Evolutionary conservation across 441 rosid genomes (phyloP).

Genomic region (Pelargonium cotyledonis): DNA sequence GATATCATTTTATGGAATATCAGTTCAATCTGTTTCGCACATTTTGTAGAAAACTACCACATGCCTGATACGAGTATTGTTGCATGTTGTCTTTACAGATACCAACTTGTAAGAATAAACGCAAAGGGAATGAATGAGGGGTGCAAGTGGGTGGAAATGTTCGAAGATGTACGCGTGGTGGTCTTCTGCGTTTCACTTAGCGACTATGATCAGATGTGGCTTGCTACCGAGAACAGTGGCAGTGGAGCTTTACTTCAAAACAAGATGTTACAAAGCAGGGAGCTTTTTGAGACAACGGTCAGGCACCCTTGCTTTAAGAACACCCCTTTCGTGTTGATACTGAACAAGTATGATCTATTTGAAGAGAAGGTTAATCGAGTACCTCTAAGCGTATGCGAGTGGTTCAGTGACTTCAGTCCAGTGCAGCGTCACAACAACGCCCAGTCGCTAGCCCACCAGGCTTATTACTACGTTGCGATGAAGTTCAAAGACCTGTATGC

Average conservation of each 20-base stretch:
- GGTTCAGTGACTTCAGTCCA: constrained; percentile 88
- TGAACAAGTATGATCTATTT: constrained; percentile 92
- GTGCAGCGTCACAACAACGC: constrained; percentile 55
- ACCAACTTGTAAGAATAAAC: constrained; percentile 80
- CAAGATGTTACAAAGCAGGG: constrained; percentile 90
- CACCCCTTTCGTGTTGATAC: constrained; percentile 68
- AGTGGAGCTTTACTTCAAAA: constrained; percentile 55
- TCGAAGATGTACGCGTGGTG: constrained; percentile 82
- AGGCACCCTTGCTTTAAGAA: constrained; percentile 89
- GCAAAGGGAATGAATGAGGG: constrained; percentile 94
- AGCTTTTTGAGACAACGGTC: constrained; percentile 67
- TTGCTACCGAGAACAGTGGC: constrained; percentile 41
- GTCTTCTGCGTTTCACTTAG: constrained; percentile 81
- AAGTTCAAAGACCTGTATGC: constrained; percentile 91
- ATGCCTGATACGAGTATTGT: neutral
- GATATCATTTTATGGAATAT: too few relatives aligned
- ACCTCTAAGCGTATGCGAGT: constrained; percentile 63
- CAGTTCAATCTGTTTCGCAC: too few relatives aligned
- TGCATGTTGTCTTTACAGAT: constrained; percentile 34
- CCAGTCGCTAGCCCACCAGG: constrained; percentile 82
- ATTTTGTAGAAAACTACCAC: too few relatives aligned
- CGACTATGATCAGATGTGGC: constrained; percentile 72
- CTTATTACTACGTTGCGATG: constrained; percentile 84
- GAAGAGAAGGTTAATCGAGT: constrained; percentile 74
- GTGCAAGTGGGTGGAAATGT: constrained; percentile 99